Evolutionary conservation across 2,329 filamentous ascomycete genomes (phyloP).

Genomic region (Anthostomella pinea): DNA sequence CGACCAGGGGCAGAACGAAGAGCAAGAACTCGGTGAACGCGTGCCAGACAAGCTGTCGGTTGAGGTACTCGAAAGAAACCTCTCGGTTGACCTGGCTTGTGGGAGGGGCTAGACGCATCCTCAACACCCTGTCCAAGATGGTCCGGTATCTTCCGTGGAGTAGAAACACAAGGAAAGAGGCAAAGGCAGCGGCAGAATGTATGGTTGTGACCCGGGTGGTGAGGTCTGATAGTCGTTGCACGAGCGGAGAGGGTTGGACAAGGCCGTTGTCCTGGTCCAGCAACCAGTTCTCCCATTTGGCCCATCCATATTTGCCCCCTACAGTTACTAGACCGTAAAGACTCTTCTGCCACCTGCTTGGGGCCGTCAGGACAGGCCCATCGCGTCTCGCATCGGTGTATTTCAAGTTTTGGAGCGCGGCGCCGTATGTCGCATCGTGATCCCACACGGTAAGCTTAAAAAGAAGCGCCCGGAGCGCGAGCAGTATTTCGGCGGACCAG

Average conservation of each 20-base stretch:
- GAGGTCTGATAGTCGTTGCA: slow-evolving; percentile 61
- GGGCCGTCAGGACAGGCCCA: slow-evolving; percentile 62
- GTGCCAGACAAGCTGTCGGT: slow-evolving; percentile 97
- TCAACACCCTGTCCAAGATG: slow-evolving; percentile 77
- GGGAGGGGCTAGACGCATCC: slow-evolving; percentile 80
- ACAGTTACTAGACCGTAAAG: slow-evolving; percentile 84
- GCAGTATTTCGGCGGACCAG: slow-evolving; percentile 80
- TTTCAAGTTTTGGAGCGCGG: slow-evolving; percentile 83
- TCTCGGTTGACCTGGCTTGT: slow-evolving; percentile 84
- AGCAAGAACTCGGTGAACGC: slow-evolving; percentile 99
- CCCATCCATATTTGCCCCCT: slow-evolving; percentile 85
- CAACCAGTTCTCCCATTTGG: slow-evolving; percentile 86
- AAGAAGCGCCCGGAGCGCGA: slow-evolving; percentile 71
- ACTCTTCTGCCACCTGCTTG: slow-evolving; percentile 78
- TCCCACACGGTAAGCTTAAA: slow-evolving; percentile 98
- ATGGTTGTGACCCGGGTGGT: slow-evolving; percentile 68
- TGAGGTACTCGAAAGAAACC: slow-evolving; percentile 96
- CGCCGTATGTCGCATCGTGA: slow-evolving; percentile 91
- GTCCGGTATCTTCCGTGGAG: slow-evolving; percentile 90
- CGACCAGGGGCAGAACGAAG: slow-evolving; percentile 93
- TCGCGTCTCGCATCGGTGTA: slow-evolving; percentile 78
- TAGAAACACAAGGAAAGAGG: slow-evolving; percentile 87
- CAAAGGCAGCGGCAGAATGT: slow-evolving; percentile 78
- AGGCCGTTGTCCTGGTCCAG: slow-evolving; percentile 74
- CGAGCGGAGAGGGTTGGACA: slow-evolving; percentile 52